Evolutionary conservation across 2,329 filamentous ascomycete species (phyloP), one percentile per base, ranked within the genome.

Genomic region (Dothistroma pini): DNA sequence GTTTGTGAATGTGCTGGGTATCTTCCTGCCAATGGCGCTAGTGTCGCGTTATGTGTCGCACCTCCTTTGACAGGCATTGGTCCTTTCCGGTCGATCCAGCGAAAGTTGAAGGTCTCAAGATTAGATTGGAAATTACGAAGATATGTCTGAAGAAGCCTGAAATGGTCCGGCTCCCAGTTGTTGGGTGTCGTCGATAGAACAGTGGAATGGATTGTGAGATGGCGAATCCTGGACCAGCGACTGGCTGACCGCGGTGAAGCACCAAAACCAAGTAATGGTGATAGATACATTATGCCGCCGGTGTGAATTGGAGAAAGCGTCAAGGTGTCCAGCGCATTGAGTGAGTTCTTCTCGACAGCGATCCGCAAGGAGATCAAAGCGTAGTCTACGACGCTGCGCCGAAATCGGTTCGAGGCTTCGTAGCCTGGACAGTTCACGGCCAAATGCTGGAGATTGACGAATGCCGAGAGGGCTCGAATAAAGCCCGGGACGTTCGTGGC

Each of bases 401-500:
- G 84, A 72, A 92, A 91, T 50, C 88, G 82, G 73, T 91, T 86
- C 41, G 72, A 63, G 9, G 82, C 78, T 61, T 86, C 80, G 74
- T 92, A 89, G 41, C 86, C 88, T 5, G 90, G 89, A 68, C 90
- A 95, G 63, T 85, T 86, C 71, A 96, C 83, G 54, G 84, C 88
- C 61, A 96, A 80, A 73, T 93, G 89, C 51, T 84, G 81, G 69
- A 96, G 79, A 68, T 88, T 89, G 60, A 84, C 78, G 70, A 96
- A 75, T 64, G 86, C 79, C 38, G 83, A 83, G 72, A 96, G 81
- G 54, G 89, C 89, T 65, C 86, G 83, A 68, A 93, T 87, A 77
- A 96, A 96, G 44, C 90, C 89, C 5, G 89, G 85, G 7, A 96
- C 88, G 72, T 96, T 95, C 63, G 90, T 93, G 8, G 92, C 90